These are phyloP conservation scores for Mollisiaceae sp. DNA, from an alignment of 2,329 filamentous ascomycete genomes.

Conservation along the genomic window DNA sequence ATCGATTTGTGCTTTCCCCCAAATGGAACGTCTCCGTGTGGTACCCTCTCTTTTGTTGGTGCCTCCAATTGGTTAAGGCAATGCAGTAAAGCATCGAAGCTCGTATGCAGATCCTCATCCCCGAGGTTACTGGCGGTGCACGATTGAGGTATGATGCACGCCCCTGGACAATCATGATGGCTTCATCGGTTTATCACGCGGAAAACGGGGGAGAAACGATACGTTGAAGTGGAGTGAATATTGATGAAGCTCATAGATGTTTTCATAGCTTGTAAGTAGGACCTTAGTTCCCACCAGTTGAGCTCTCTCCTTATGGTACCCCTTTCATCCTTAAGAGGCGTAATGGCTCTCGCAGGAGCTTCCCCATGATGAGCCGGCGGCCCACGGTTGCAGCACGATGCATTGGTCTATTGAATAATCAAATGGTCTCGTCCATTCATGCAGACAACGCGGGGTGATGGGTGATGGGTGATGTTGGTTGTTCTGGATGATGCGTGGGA, in stretches of 20 bases:
- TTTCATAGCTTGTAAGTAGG: constrained; percentile 12
- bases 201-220: constrained; percentile 20
- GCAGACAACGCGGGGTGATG: too few species aligned
- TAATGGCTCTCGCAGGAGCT: too few species aligned
- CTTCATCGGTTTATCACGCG: constrained; percentile 19
- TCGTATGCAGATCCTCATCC: constrained; percentile 17
- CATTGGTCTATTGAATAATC: too few species aligned
- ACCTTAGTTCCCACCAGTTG: constrained; percentile 11
- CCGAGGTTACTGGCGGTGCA: constrained; percentile 18
- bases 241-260: constrained; percentile 17
- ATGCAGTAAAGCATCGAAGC: constrained; percentile 17
- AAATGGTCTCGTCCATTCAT: too few species aligned
- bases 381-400: too few species aligned
- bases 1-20: too few species aligned
- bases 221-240: constrained; percentile 10
- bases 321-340: too few species aligned
- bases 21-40: constrained; percentile 48
- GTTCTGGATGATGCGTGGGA: too few species aligned
- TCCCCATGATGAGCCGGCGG: too few species aligned
- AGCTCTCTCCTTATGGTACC: constrained; percentile 15
- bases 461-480: too few species aligned
- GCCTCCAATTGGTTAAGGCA: constrained; percentile 11
- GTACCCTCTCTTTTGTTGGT: constrained; percentile 4
- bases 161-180: constrained; percentile 20
- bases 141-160: constrained; percentile 15